These are phyloP conservation scores for Staphylotrichum tortipilum DNA, from an alignment of 495 filamentous ascomycete genomes.

Conservation along the genomic window DNA sequence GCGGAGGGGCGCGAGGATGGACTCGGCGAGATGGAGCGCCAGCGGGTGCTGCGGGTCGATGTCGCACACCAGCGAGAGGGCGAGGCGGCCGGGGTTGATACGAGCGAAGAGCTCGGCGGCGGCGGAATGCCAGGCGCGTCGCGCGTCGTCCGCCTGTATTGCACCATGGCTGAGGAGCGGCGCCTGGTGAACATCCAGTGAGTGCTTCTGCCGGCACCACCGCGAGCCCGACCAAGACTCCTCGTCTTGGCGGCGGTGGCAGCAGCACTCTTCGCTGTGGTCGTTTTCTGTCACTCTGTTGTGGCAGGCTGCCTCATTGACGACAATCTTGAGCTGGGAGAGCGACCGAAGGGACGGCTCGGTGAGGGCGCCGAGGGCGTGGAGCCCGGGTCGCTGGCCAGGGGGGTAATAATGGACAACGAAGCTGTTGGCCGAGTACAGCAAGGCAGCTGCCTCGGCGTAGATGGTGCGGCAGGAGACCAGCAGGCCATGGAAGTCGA, in stretches of 20 bases:
- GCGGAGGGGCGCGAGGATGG: neutral
- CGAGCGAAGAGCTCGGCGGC: conserved; percentile 1
- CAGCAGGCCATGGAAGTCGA: conserved; percentile 1
- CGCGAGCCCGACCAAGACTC: neutral
- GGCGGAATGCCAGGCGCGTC: neutral
- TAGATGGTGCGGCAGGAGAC: conserved; percentile 3
- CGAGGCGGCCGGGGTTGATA: neutral
- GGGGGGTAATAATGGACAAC: neutral
- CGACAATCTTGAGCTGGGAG: conserved; percentile 4
- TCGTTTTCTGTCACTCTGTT: conserved; percentile 3
- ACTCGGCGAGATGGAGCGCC: neutral
- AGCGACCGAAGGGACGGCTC: conserved; percentile 4
- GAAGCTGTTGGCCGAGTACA: conserved; percentile 3
- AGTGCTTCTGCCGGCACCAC: conserved; percentile 2
- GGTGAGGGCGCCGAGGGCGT: conserved; percentile 1
- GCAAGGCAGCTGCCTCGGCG: conserved; percentile 3
- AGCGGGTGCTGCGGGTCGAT: conserved; percentile 1
- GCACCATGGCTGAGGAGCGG: conserved; percentile 1
- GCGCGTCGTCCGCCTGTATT: neutral
- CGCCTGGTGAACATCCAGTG: neutral
- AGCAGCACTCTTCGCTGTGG: neutral
- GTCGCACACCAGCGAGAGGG: neutral
- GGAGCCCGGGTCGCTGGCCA: neutral
- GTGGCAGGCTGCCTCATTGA: conserved; percentile 1
- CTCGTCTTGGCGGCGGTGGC: neutral